Evolutionary conservation across 2,329 filamentous ascomycete species (phyloP), one percentile per base, ranked within the genome.

Genomic region (Aureobasidium leucospermi): DNA sequence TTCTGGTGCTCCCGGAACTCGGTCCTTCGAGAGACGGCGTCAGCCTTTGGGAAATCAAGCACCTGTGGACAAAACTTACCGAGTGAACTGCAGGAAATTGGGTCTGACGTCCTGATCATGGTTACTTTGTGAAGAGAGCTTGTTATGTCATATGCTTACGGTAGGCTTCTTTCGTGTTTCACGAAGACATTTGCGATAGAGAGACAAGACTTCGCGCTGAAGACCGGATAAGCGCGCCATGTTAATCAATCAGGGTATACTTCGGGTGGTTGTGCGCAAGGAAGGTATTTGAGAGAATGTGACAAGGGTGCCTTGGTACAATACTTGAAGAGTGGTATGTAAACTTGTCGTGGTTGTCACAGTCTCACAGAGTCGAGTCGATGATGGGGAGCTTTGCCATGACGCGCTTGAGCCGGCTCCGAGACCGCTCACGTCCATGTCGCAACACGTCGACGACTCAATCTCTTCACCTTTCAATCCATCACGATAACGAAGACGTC

Each of bases 111-210:
- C 58, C 51, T 48, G 47, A 9, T 19, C 3, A 53, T 23, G 7
- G 31, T 55, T 34, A 43, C 29, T 11, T 47, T 63, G 48, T 66
- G 47, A 63, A 52, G 49, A 42, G 19, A 45, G 46, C 29, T 42
- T 15, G 34, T 42, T 15, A 15, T 29, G 13, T n/a, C 3, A 10
- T 34, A 29, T 28, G 68, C 80, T 67, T 72, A 93, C 90, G 67
- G 75, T 71, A 52, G 92, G 90, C 73, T 99, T 97, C 68, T 85
- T 86, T 62, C 87, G 84, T 61, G 87, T 85, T 68, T 89, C 89
- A 61, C 92, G 84, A 29, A 99, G 78, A 68, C 93, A 97, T 70
- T 85, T 83, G 61, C 93, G 85, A 72, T 97, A 99, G 13, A 99
- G 82, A 36, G 85, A 80, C 55, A 97, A 74, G 3, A 96, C 93